Percentiles rank a stretch among this genome's conserved stretches.
Evolutionary conservation across 2,329 filamentous ascomycete species (phyloP).

Genomic region (Diaporthe helianthi): DNA sequence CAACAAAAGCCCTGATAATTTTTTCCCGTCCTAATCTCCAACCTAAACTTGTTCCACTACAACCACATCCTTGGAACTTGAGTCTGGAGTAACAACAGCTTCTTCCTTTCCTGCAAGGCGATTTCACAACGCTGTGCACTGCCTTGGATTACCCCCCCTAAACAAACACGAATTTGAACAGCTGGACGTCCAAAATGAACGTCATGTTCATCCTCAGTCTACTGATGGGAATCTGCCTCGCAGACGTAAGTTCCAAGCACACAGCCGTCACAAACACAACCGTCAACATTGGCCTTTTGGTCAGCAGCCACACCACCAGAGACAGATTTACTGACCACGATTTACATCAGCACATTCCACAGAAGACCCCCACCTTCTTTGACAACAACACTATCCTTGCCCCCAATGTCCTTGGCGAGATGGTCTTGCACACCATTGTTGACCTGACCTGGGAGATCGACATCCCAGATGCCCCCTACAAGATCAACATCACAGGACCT

Average conservation of each 20-base stretch:
- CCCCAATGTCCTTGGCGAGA: background rate
- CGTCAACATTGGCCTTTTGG: too few relatives aligned
- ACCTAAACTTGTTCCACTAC: background rate
- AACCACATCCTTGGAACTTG: background rate
- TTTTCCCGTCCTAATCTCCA: background rate
- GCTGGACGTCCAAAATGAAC: background rate
- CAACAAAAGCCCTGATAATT: background rate
- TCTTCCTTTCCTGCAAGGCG: background rate
- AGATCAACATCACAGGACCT: background rate
- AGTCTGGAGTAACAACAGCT: background rate
- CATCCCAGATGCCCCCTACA: background rate
- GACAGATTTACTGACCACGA: background rate
- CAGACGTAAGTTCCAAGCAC: background rate
- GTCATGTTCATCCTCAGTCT: background rate
- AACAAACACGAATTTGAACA: background rate
- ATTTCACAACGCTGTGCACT: background rate
- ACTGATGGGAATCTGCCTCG: background rate
- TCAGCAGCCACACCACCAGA: background rate
- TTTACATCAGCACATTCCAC: background rate
- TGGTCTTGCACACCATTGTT: background rate
- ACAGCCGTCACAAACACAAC: background rate
- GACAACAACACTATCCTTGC: background rate
- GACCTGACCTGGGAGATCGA: constrained; percentile 1
- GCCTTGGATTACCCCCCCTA: too few relatives aligned
- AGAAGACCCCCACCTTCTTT: background rate